Evolutionary conservation across 768 basidiomycete species (phyloP).

Genomic region (Mycena epipterygia): DNA sequence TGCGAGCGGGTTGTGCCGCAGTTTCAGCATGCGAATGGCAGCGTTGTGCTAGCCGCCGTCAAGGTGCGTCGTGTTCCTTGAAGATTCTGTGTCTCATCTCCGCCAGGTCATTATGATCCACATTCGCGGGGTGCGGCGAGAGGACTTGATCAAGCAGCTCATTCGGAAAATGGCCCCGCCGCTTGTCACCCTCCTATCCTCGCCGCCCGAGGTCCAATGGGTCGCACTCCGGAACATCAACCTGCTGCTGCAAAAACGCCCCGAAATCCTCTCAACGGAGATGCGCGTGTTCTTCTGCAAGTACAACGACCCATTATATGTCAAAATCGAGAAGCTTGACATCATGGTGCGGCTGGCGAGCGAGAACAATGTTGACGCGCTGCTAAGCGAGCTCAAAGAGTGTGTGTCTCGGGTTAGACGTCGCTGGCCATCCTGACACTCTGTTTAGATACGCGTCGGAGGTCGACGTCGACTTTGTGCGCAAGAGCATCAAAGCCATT

Average conservation of each 20-base stretch:
- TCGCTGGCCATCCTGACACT: neutral
- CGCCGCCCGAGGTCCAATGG: slow-evolving; percentile 99
- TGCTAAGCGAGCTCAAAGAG: slow-evolving; percentile 97
- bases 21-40: slow-evolving; percentile 97
- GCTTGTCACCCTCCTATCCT: slow-evolving; percentile 93
- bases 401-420: slow-evolving; percentile 51
- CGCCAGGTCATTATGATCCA: slow-evolving; percentile 97
- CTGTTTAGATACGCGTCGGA: slow-evolving; percentile 90
- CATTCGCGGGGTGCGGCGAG: slow-evolving; percentile 84
- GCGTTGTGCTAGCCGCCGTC: slow-evolving; percentile 96
- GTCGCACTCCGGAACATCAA: slow-evolving; percentile 98
- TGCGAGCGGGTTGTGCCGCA: slow-evolving; percentile 99
- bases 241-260: slow-evolving; percentile 92
- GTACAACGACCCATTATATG: slow-evolving; percentile 98
- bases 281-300: slow-evolving; percentile 99
- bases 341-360: slow-evolving; percentile 75
- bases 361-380: slow-evolving; percentile 94
- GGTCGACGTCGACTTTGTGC: slow-evolving; percentile 98
- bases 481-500: slow-evolving; percentile 95
- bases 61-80: slow-evolving; percentile 66
- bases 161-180: slow-evolving; percentile 98
- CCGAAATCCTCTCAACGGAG: slow-evolving; percentile 92
- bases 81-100: neutral
- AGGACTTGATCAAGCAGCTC: slow-evolving; percentile 88
- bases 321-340: slow-evolving; percentile 98